Conservation (phyloP, 352 stramenopile genomes). For the Salisapilia sapeloensis region DNA sequence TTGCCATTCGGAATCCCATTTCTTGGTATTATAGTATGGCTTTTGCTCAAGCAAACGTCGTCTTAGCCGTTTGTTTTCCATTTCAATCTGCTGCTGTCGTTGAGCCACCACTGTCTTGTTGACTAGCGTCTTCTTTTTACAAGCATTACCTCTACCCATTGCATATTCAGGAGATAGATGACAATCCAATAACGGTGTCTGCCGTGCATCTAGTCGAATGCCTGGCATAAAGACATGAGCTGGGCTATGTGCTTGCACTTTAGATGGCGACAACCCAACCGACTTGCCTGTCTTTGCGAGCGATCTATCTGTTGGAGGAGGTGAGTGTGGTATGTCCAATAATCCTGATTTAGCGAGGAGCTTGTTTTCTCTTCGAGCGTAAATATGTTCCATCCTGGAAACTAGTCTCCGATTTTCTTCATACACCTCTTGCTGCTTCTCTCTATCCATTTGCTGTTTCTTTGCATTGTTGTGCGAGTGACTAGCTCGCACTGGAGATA, state of each 20-base stretch:
- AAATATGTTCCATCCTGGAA: conserved; percentile 57
- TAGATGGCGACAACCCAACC: conserved; percentile 1
- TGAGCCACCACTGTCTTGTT: conserved; percentile 35
- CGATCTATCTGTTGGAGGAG: neutral
- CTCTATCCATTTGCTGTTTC: conserved; percentile 32
- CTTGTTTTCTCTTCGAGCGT: conserved; percentile 40
- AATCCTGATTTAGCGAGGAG: conserved; percentile 17
- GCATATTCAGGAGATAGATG: conserved; percentile 48
- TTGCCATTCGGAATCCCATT: conserved; percentile 63
- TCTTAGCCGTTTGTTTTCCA: conserved; percentile 47
- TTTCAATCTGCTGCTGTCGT: conserved; percentile 26
- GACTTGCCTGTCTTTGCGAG: neutral
- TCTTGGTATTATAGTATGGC: conserved; percentile 46
- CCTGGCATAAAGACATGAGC: conserved; percentile 47
- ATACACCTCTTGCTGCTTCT: conserved; percentile 43
- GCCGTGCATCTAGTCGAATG: conserved; percentile 39
- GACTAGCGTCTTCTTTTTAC: conserved; percentile 43
- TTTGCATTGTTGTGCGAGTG: conserved; percentile 44
- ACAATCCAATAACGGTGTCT: conserved; percentile 60
- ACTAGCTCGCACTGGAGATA: conserved; percentile 13
- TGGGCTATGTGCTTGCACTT: conserved; percentile 16
- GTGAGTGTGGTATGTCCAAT: conserved; percentile 1
- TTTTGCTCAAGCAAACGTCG: conserved; percentile 34
- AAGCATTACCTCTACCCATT: conserved; percentile 39
- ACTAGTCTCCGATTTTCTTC: conserved; percentile 51